These are phyloP conservation scores for Arthroderma uncinatum DNA, from an alignment of 2,329 filamentous ascomycete species.

Conservation along the genomic window DNA sequence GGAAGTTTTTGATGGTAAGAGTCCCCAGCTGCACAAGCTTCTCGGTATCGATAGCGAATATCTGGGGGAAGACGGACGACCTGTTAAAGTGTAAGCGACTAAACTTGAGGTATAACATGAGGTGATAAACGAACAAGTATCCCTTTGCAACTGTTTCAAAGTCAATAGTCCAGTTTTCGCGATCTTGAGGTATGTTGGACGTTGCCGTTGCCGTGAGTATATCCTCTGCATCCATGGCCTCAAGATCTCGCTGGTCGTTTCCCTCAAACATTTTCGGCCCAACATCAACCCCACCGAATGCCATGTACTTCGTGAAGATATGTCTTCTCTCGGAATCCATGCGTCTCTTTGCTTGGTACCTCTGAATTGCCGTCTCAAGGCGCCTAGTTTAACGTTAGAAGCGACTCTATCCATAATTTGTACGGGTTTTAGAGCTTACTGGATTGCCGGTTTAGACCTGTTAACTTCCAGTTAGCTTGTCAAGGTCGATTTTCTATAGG, in stretches of 20 bases:
- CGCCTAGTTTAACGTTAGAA: conserved; percentile 42
- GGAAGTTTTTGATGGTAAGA: conserved; percentile 68
- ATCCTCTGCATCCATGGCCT: conserved; percentile 51
- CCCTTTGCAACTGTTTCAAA: conserved; percentile 67
- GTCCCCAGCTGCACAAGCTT: conserved; percentile 49
- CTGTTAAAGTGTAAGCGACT: conserved; percentile 23
- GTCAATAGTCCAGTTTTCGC: conserved; percentile 63
- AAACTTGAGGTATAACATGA: neutral
- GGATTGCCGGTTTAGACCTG: conserved; percentile 44
- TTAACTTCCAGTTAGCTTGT: conserved; percentile 11
- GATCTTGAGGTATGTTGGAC: conserved; percentile 38
- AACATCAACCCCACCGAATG: conserved; percentile 67
- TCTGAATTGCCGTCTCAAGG: conserved; percentile 73
- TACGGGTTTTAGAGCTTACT: conserved; percentile 36
- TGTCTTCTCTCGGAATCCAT: conserved; percentile 51
- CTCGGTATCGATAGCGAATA: conserved; percentile 46
- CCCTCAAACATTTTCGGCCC: conserved; percentile 52
- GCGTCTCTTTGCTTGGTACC: conserved; percentile 66
- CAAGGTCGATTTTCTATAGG: neutral
- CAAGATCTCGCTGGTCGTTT: conserved; percentile 51
- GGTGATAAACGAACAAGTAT: conserved; percentile 52
- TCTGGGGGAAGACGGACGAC: conserved; percentile 46
- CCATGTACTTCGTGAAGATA: conserved; percentile 69
- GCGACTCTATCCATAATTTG: neutral
- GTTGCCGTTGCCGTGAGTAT: conserved; percentile 52